Base-by-base conservation (phyloP, 2,329 filamentous ascomycete genomes). In the Chaetothyriales sp. region DNA sequence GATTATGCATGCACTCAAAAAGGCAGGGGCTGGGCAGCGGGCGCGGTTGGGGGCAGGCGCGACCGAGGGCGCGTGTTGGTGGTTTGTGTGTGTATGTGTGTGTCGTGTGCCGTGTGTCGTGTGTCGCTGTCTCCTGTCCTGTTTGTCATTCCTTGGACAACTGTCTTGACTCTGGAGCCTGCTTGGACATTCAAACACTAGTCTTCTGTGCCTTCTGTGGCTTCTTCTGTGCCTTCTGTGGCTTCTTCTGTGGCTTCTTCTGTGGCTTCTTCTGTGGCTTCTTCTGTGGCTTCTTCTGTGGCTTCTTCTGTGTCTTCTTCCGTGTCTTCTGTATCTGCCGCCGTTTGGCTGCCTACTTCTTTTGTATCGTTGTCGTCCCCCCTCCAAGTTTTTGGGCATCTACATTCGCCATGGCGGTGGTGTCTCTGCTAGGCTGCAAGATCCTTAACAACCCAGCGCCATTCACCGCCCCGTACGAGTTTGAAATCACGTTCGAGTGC, bases 401-500 rank as follows among this genome's bases (percentile, higher is more conserved):
- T 40, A 40, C 50, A 56, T 60, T 54, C 73, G 78, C 66, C 60
- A 95, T 95, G 92, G 95, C 92, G 66, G 86, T 95, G 66, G 89
- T 98, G 58, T 94, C 89, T 61, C 82, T 98, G 54, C 81, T 98
- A 61, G 90, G 90, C 66, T 92, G 98, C 64, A 86, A 92, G 70
- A 86, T 98, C 62, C 77, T 89, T 68, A 97, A 98, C 80, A 98
- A 98, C 74, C 92, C 92, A 65, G 89, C 92, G 64, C 82, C 85
- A 62, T 97, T 98, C 73, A 85, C 82, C 63, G 86, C 90, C 67
- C 82, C 88, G 51, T 98, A 98, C 69, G 83, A 92, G 69, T 95
- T 98, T 62, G 90, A 98, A 72, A 97, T 98, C 68, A 98, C 92
- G 18, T 98, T 98, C 58, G 92, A 98, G 71, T 97, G 92, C 65